Evolutionary conservation across 371 early-diverging fungal species (phyloP).

Genomic region (Funneliformis caledonium): DNA sequence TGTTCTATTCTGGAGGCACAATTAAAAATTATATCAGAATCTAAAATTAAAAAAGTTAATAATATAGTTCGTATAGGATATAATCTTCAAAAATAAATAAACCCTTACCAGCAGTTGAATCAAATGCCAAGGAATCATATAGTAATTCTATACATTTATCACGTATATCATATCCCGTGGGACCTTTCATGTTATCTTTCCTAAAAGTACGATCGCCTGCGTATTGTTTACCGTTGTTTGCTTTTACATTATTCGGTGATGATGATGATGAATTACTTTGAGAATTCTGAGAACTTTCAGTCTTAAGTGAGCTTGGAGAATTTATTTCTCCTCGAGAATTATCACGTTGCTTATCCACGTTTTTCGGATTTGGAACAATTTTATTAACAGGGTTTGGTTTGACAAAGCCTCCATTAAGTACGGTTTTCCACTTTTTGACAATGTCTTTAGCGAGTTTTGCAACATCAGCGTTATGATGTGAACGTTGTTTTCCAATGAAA

Average conservation of each 20-base stretch:
- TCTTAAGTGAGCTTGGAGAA: slow-evolving; percentile 6
- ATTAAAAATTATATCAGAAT: slow-evolving; percentile 63
- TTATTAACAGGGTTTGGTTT: slow-evolving; percentile 35
- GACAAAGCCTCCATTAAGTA: neutral
- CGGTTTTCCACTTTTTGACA: slow-evolving; percentile 71
- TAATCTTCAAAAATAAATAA: neutral
- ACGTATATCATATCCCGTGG: slow-evolving; percentile 73
- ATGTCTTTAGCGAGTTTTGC: slow-evolving; percentile 68
- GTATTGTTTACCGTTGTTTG: neutral
- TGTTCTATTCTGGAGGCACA: slow-evolving; percentile 74
- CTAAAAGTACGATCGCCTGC: slow-evolving; percentile 60
- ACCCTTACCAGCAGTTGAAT: slow-evolving; percentile 67
- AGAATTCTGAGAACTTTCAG: slow-evolving; percentile 42
- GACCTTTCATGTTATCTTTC: slow-evolving; percentile 64
- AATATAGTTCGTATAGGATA: neutral
- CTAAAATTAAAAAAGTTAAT: slow-evolving; percentile 43
- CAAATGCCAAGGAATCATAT: slow-evolving; percentile 79
- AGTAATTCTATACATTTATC: slow-evolving; percentile 87
- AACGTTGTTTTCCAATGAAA: slow-evolving; percentile 71
- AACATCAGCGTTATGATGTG: slow-evolving; percentile 61
- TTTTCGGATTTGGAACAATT: neutral
- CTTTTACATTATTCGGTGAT: slow-evolving; percentile 37
- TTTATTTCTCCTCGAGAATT: neutral
- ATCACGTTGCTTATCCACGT: neutral
- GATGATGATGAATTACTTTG: slow-evolving; percentile 51